A percentile compares a stretch with the other conserved stretches of the same genome.
phyloP scores from a whole-genome alignment of 1,284 basidiomycete genomes.

The Ceratobasidium sp. region DNA sequence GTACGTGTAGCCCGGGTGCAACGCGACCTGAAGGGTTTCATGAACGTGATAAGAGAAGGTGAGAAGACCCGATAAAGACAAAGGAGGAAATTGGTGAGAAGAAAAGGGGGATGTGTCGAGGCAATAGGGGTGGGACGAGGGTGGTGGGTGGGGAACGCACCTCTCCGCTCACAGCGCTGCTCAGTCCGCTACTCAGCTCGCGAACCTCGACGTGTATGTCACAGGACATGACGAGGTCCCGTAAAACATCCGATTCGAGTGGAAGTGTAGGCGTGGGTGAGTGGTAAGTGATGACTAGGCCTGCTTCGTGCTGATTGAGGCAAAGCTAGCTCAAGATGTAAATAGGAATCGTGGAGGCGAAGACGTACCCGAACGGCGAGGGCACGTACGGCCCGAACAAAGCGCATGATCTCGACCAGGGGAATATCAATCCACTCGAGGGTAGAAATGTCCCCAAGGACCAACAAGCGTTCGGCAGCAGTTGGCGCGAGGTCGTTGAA shows the following conservation, averaged over 20 bases:
- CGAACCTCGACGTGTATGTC: slow-evolving; percentile 72
- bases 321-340: neutral
- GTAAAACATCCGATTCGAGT: slow-evolving; percentile 55
- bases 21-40: slow-evolving; percentile 58
- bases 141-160: slow-evolving; percentile 56
- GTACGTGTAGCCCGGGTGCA: slow-evolving; percentile 63
- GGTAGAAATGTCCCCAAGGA: slow-evolving; percentile 69
- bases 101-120: neutral
- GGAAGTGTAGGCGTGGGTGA: slow-evolving; percentile 58
- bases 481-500: neutral
- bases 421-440: slow-evolving; percentile 72
- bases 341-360: slow-evolving; percentile 15
- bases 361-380: slow-evolving; percentile 61
- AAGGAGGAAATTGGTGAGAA: too few relatives aligned
- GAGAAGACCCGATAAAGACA: neutral
- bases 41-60: slow-evolving; percentile 7
- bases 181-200: slow-evolving; percentile 71
- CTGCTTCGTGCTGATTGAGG: slow-evolving; percentile 55
- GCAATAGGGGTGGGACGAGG: neutral
- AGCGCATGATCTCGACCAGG: slow-evolving; percentile 58
- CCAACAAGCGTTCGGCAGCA: slow-evolving; percentile 52
- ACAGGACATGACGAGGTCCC: slow-evolving; percentile 63
- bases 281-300: slow-evolving; percentile 69
- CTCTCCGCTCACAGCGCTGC: slow-evolving; percentile 76
- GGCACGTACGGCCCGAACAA: slow-evolving; percentile 64